A percentile compares a stretch with the other conserved stretches of the same genome.
These are phyloP conservation scores for Fusarium incarnatum DNA, from an alignment of 2,329 filamentous ascomycete species.

Conservation along the genomic window DNA sequence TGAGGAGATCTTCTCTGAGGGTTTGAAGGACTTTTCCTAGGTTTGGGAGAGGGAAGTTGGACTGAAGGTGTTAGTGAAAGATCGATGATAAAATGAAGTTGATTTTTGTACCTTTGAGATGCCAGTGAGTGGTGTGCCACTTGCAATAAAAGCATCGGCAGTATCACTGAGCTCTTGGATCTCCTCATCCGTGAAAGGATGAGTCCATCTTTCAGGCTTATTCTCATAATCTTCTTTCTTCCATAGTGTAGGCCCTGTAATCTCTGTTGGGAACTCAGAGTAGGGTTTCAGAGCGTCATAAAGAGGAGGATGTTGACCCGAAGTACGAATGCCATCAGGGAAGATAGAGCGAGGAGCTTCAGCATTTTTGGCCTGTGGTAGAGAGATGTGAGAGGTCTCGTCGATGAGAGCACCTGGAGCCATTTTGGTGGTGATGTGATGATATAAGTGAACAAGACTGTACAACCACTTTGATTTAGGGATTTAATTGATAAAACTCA, in stretches of 20 bases:
- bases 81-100: fast-evolving
- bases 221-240: constrained; percentile 72
- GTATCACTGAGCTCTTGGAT: constrained; percentile 73
- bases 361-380: constrained; percentile 41
- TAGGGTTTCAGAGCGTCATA: constrained; percentile 74
- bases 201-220: constrained; percentile 78
- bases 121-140: constrained; percentile 74
- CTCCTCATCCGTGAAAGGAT: constrained; percentile 75
- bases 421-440: constrained; percentile 26
- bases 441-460: background rate
- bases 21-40: constrained; percentile 52
- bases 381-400: constrained; percentile 23
- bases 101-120: constrained; percentile 58
- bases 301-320: constrained; percentile 79
- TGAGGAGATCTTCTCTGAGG: constrained; percentile 63
- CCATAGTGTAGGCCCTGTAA: constrained; percentile 81
- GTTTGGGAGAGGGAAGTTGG: constrained; percentile 58
- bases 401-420: constrained; percentile 45
- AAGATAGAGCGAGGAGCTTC: constrained; percentile 51
- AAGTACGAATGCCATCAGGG: constrained; percentile 63
- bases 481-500: constrained; percentile 11
- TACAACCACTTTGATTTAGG: background rate
- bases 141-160: constrained; percentile 75
- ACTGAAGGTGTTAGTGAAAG: constrained; percentile 40
- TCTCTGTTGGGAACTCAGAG: constrained; percentile 75